Conservation (phyloP, 179 eudicot species). For the Amaranthus tricolor region DNA sequence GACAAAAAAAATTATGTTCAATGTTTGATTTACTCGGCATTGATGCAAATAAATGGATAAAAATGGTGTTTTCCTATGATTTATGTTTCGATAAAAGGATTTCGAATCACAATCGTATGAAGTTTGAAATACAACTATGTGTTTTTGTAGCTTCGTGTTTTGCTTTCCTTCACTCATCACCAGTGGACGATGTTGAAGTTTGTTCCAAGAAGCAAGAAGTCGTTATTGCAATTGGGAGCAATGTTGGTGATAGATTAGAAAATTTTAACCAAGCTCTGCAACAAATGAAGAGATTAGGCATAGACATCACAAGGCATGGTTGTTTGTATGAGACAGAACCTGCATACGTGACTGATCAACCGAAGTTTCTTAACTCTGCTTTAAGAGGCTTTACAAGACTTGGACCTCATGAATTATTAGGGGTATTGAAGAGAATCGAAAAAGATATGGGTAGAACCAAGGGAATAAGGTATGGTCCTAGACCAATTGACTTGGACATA, state of each 20-base stretch:
- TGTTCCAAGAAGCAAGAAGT: conserved; percentile 73
- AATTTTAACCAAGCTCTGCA: conserved; percentile 67
- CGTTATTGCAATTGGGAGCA: conserved; percentile 83
- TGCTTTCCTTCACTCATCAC: conserved; percentile 45
- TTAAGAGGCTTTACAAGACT: conserved; percentile 71
- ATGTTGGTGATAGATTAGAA: conserved; percentile 66
- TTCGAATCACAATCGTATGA: background rate
- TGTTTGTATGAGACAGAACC: conserved; percentile 91
- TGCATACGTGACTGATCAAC: conserved; percentile 79
- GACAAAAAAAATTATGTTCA: background rate
- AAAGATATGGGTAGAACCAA: conserved; percentile 77
- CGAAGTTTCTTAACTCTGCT: conserved; percentile 81
- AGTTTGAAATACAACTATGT: conserved; percentile 12
- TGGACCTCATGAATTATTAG: conserved; percentile 67
- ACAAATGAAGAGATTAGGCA: conserved; percentile 67
- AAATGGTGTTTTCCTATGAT: background rate
- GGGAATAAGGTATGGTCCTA: conserved; percentile 87
- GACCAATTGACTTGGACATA: conserved; percentile 84
- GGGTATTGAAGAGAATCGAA: conserved; percentile 70
- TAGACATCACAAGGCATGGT: conserved; percentile 60
- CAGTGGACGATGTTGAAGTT: conserved; percentile 51
- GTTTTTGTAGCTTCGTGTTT: conserved; percentile 35
- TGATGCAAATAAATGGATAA: background rate
- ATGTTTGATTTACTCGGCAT: background rate
- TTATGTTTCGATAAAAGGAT: background rate